Percentiles rank a stretch among this genome's conserved stretches.
phyloP scores from a whole-genome alignment of 75 land plant genomes.

The Chamaecyparis obtusa region DNA sequence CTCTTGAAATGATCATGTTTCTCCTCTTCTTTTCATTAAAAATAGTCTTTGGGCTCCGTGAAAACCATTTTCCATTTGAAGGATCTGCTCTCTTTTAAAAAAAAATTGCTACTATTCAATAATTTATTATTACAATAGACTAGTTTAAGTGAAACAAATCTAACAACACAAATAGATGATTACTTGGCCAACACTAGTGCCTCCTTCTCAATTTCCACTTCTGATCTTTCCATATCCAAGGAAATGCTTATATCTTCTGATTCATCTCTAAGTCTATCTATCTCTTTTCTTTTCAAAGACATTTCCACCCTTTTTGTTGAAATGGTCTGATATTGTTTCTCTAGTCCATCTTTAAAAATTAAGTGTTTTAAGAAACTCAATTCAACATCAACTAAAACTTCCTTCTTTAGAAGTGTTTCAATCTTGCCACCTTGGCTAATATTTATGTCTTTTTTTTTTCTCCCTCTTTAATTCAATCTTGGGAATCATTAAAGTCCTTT shows the following conservation, averaged over 20 bases:
- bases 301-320: conserved; percentile 62
- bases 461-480: conserved; percentile 59
- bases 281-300: conserved; percentile 64
- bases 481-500: conserved; percentile 67
- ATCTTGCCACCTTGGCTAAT: conserved; percentile 60
- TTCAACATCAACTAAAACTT: conserved; percentile 74
- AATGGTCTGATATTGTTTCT: conserved; percentile 61
- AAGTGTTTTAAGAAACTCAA: conserved; percentile 57
- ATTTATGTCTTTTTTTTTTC: conserved; percentile 55
- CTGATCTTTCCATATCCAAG: conserved; percentile 54
- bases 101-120: too few relatives aligned
- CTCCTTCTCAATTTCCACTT: conserved; percentile 84
- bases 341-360: conserved; percentile 70
- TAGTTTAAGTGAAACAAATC: not conserved
- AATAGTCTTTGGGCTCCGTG: too few relatives aligned
- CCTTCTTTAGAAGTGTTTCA: conserved; percentile 59
- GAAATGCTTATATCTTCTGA: conserved; percentile 56
- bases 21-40: too few relatives aligned
- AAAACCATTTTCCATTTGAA: too few relatives aligned
- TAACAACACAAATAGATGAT: not conserved
- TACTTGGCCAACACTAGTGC: conserved; percentile 95
- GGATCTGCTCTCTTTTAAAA: too few relatives aligned
- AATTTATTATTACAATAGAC: not conserved
- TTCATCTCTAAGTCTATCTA: conserved; percentile 58
- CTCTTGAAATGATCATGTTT: too few relatives aligned